phyloP scores from a whole-genome alignment of 257 asterid genomes.

The Phtheirospermum japonicum region DNA sequence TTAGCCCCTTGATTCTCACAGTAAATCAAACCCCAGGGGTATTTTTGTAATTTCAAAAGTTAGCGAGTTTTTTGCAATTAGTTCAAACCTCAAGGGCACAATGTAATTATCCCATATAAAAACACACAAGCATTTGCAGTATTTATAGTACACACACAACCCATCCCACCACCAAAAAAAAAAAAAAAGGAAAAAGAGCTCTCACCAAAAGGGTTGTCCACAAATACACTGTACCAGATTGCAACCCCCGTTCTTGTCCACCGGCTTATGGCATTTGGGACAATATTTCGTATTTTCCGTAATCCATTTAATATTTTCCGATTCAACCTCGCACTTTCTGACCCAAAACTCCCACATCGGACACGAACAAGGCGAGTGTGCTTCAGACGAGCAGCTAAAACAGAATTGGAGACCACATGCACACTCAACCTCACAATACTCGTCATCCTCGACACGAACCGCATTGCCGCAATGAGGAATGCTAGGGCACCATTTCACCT shows the following conservation, averaged over 20 bases:
- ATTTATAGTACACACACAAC: too few relatives aligned
- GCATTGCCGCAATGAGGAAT: constrained; percentile 65
- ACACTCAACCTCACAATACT: constrained; percentile 54
- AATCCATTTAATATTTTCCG: constrained; percentile 41
- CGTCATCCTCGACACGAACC: constrained; percentile 41
- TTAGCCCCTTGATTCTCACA: too few relatives aligned
- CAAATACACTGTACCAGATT: constrained; percentile 49
- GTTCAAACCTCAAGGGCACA: too few relatives aligned
- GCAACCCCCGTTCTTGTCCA: constrained; percentile 60
- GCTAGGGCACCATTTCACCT: constrained; percentile 68
- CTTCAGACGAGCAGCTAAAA: constrained; percentile 49
- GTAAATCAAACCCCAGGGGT: too few relatives aligned
- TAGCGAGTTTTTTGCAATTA: too few relatives aligned
- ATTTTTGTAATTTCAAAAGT: too few relatives aligned
- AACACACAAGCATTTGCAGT: not conserved
- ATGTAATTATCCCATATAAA: not conserved
- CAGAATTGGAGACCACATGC: constrained; percentile 54
- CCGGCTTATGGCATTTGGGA: constrained; percentile 57
- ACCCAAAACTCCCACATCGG: constrained; percentile 57
- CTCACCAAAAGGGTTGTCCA: constrained; percentile 63
- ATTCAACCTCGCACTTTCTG: constrained; percentile 39
- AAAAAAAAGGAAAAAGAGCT: constrained; percentile 1
- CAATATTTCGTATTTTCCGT: constrained; percentile 39
- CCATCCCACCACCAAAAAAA: not conserved
- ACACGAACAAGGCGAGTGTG: constrained; percentile 69